Percentiles rank a stretch among this genome's conserved stretches.
Conservation (phyloP, 108 stramenopile genomes). For the Stephanodiscus triporus region DNA sequence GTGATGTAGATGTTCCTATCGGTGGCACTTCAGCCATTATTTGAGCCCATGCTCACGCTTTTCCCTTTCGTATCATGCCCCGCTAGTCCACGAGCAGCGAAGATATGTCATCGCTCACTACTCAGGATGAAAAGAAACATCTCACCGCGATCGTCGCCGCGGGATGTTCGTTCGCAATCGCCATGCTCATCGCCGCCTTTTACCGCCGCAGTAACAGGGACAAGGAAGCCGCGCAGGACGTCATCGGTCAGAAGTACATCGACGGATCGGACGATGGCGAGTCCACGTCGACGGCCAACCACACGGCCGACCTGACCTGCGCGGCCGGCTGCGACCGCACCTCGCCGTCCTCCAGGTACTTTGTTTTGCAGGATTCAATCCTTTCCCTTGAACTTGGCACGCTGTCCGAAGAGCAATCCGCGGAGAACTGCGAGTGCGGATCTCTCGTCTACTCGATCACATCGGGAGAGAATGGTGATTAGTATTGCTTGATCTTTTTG, state of each 20-base stretch:
- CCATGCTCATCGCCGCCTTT: constrained; percentile 11
- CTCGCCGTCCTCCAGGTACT: background rate
- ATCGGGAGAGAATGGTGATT: background rate
- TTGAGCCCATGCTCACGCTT: background rate
- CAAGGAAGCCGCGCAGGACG: constrained; percentile 4
- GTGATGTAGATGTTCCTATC: background rate
- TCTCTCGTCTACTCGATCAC: background rate
- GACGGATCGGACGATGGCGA: constrained; percentile 19
- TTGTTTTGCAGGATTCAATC: background rate
- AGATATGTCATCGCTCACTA: constrained; percentile 1
- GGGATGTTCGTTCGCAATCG: background rate
- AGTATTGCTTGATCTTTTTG: too few species aligned
- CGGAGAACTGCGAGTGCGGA: background rate
- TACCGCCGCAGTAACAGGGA: background rate
- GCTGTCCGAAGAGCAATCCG: background rate
- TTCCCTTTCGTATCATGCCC: background rate
- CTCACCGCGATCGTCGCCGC: background rate
- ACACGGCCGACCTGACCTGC: constrained; percentile 27
- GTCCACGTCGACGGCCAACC: constrained; percentile 20
- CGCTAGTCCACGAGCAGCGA: constrained; percentile 7
- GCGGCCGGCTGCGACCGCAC: constrained; percentile 12
- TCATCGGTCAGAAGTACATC: constrained; percentile 14
- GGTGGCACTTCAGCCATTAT: too few species aligned
- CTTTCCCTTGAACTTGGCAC: background rate
- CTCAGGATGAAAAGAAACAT: background rate